Evolutionary conservation across 2,329 filamentous ascomycete species (phyloP), one percentile per base, ranked within the genome.

Genomic region (Colletotrichum sp.): DNA sequence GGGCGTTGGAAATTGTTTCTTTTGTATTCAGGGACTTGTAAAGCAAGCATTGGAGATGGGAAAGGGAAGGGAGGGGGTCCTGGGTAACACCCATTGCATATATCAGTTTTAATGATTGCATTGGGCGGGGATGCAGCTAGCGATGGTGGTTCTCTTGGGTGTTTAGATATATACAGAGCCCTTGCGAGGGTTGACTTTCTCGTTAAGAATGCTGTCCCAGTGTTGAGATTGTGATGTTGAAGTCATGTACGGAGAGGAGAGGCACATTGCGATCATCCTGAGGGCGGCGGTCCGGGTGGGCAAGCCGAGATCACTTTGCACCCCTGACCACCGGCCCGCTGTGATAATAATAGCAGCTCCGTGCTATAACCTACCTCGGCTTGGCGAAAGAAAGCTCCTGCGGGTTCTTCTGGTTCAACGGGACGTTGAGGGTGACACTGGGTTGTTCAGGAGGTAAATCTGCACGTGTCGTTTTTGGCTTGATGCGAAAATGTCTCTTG

Each of bases 1-100:
- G 32, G 72, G 72, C 61, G 72, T 75, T 75, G 72, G 72, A 66
- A 71, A 60, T 15, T 30, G 38, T 68, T 60, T 75, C 61, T 66
- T 72, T 67, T 72, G 48, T 43, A 32, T 34, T 13, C 26, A 26
- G 34, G 65, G 21, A 38, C 24, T 12, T 30, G 70, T 30, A 58
- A 38, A 30, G 70, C 55, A 34, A 73, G 56, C 70, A 32, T 56
- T 62, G 15, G 38, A 43, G 24, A 55, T 28, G 5, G 21, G 21
- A 8, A 26, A 26, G 61, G 61, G 26, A 52, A 52, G 64, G 26
- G 34, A 36, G 26, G 36, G 36, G 32, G 62, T 32, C 38, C 30
- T 66, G 38, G 64, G 18, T 55, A 55, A 38, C 18, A 64, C 1
- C 60, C 26, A 52, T 24, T 55, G 64, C 64, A 55, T 21, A 66